Percentiles rank a stretch among this genome's conserved stretches.
Evolutionary conservation across 2,329 filamentous ascomycete species (phyloP).

Genomic region (Rutstroemia sp.): DNA sequence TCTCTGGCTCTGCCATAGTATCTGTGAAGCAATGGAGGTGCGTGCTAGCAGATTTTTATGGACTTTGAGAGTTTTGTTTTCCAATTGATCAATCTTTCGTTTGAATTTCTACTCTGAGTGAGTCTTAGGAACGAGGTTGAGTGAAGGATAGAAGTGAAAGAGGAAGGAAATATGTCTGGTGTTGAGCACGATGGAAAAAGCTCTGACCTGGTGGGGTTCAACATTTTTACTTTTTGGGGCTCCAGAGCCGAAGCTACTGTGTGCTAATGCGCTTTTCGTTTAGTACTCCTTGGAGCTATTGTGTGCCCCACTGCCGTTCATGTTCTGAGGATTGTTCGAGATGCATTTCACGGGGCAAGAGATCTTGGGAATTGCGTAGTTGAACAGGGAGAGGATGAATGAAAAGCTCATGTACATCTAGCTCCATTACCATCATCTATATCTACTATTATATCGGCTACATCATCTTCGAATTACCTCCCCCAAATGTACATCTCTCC

Average conservation of each 20-base stretch:
- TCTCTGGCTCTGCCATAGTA: slow-evolving; percentile 21
- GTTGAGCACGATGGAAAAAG: neutral
- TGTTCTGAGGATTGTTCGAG: neutral
- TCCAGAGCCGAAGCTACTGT: neutral
- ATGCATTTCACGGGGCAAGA: neutral
- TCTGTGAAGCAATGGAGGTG: slow-evolving; percentile 27
- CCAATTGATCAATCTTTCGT: neutral
- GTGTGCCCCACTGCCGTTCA: neutral
- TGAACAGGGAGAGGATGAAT: neutral
- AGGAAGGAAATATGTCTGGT: neutral
- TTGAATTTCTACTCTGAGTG: neutral
- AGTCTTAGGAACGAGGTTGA: neutral
- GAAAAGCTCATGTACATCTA: neutral
- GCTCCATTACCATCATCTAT: neutral
- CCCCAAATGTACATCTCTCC: neutral
- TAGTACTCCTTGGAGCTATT: neutral
- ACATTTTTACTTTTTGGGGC: neutral
- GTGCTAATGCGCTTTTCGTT: slow-evolving; percentile 4
- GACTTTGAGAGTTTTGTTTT: neutral
- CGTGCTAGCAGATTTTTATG: slow-evolving; percentile 22
- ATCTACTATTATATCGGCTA: neutral
- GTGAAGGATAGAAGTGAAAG: neutral
- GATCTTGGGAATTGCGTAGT: neutral
- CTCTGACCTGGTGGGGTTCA: slow-evolving; percentile 5
- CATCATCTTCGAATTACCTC: neutral